Percentiles rank a stretch among this genome's conserved stretches.
Conservation (phyloP, 139 green algal species). For the Coelastrella sp. region DNA sequence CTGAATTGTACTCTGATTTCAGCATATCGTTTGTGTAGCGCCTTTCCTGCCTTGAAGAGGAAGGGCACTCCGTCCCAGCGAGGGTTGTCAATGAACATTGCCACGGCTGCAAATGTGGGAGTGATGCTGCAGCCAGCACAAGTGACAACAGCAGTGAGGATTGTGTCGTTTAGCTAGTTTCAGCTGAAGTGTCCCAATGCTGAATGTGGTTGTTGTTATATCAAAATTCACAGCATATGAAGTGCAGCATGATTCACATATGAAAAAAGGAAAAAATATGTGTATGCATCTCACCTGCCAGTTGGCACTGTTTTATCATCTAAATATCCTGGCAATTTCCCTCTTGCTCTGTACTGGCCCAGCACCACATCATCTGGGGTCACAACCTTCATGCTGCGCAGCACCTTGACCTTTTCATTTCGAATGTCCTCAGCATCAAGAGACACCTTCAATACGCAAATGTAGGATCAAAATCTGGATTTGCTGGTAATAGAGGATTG, state of each 20-base stretch:
- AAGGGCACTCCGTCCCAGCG: conserved; percentile 99
- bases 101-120: conserved; percentile 95
- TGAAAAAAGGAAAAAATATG: no score
- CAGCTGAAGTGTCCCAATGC: no score
- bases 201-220: no score
- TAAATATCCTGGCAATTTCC: conserved; percentile 87
- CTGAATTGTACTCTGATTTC: conserved; percentile 99
- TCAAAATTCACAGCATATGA: no score
- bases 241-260: no score
- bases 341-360: conserved; percentile 91
- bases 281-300: conserved; percentile 54
- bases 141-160: background rate
- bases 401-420: conserved; percentile 99
- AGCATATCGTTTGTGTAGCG: conserved; percentile 86
- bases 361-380: conserved; percentile 94
- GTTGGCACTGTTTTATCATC: conserved; percentile 96
- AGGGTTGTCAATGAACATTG: conserved; percentile 96
- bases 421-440: conserved; percentile 97
- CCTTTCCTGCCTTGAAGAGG: conserved; percentile 99
- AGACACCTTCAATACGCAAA: conserved; percentile 64
- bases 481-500: background rate
- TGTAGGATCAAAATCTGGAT: background rate
- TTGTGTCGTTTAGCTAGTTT: no score
- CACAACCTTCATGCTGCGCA: conserved; percentile 88
- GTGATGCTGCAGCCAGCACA: conserved; percentile 69